Evolutionary conservation across 495 filamentous ascomycete species (phyloP).

Genomic region (Penicillium cataractarum): DNA sequence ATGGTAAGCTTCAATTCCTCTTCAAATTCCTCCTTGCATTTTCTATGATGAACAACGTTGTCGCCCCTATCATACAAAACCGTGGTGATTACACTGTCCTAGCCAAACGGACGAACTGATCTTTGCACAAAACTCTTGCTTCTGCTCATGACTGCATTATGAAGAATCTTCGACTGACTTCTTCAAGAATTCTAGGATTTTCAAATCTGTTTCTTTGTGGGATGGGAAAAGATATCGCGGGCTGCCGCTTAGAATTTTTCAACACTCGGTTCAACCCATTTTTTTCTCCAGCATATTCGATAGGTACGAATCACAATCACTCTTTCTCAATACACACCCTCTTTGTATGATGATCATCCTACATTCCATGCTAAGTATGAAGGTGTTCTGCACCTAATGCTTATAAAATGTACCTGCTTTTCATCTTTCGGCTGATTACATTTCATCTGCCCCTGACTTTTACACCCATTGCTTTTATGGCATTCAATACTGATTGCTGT

Average conservation of each 20-base stretch:
- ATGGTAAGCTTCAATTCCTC: slow-evolving; percentile 45
- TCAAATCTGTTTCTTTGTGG: neutral
- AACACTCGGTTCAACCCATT: neutral
- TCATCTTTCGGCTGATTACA: slow-evolving; percentile 93
- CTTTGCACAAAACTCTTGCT: slow-evolving; percentile 21
- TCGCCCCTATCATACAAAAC: slow-evolving; percentile 90
- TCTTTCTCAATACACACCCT: neutral
- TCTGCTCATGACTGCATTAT: slow-evolving; percentile 22
- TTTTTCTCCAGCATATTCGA: neutral
- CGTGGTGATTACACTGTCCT: slow-evolving; percentile 87
- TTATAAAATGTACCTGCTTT: slow-evolving; percentile 79
- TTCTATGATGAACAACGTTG: slow-evolving; percentile 82
- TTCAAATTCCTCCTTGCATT: slow-evolving; percentile 16
- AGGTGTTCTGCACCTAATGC: slow-evolving; percentile 66
- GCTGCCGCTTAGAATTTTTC: neutral
- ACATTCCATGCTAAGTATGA: slow-evolving; percentile 95
- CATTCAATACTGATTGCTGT: slow-evolving; percentile 43
- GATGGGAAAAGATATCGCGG: neutral
- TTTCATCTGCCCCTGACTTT: slow-evolving; percentile 17
- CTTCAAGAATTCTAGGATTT: slow-evolving; percentile 24
- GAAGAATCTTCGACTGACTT: slow-evolving; percentile 33
- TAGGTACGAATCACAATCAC: slow-evolving; percentile 13
- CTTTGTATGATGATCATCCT: slow-evolving; percentile 67
- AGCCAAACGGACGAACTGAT: slow-evolving; percentile 90
- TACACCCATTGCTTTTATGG: slow-evolving; percentile 27